Percentiles rank a stretch among this genome's conserved stretches.
These are phyloP conservation scores for Fusarium beomiforme DNA, from an alignment of 2,329 filamentous ascomycete genomes.

Conservation along the genomic window DNA sequence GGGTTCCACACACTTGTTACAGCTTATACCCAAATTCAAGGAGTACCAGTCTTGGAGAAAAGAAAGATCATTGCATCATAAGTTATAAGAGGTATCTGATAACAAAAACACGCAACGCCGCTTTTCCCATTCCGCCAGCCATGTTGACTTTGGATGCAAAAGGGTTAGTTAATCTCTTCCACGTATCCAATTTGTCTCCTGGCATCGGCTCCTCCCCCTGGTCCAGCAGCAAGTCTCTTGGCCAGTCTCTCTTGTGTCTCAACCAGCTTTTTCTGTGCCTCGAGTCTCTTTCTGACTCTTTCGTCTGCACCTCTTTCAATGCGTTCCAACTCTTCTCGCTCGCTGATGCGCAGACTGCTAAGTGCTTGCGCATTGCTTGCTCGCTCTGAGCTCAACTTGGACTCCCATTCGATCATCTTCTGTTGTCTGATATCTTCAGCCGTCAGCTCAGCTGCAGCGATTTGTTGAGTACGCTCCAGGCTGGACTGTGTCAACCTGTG, in stretches of 20 bases:
- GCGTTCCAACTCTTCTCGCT: slow-evolving; percentile 61
- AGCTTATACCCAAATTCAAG: not conserved
- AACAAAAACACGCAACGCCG: slow-evolving; percentile 20
- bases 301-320: slow-evolving; percentile 59
- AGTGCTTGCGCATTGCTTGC: slow-evolving; percentile 61
- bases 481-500: slow-evolving; percentile 58
- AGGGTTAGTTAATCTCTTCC: slow-evolving; percentile 58
- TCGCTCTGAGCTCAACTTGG: slow-evolving; percentile 55
- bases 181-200: slow-evolving; percentile 67
- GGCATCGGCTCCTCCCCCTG: slow-evolving; percentile 40
- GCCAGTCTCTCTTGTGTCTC: slow-evolving; percentile 56
- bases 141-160: not conserved
- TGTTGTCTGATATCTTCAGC: slow-evolving; percentile 56
- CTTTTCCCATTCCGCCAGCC: not conserved
- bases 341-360: slow-evolving; percentile 58
- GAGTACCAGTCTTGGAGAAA: not conserved
- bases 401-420: slow-evolving; percentile 61
- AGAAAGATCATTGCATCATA: not conserved
- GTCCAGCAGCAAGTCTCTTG: slow-evolving; percentile 56
- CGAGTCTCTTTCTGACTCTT: slow-evolving; percentile 56
- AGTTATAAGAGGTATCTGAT: slow-evolving; percentile 8
- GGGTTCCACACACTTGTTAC: not conserved
- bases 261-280: slow-evolving; percentile 63
- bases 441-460: slow-evolving; percentile 59
- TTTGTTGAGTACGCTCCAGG: slow-evolving; percentile 54